Evolutionary conservation across 495 filamentous ascomycete species (phyloP), one percentile per base, ranked within the genome.

Genomic region (Jackrogersella multiformis): DNA sequence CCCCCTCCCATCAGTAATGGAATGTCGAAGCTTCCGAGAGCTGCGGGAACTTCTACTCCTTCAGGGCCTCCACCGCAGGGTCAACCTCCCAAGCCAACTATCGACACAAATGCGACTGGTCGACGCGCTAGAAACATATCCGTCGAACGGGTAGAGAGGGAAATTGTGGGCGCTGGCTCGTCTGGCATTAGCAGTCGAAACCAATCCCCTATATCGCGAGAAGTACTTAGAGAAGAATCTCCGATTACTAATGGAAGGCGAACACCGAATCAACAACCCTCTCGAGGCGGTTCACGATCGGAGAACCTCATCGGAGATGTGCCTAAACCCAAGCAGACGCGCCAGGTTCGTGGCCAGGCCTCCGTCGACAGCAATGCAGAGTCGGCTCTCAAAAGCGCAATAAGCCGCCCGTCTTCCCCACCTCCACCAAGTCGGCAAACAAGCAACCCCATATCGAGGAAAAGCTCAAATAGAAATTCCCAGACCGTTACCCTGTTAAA

Each of bases 31-130:
- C 83, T 90, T 68, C 92, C 87, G 21, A 84, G 92, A 61, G 87
- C 89, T 6, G 89, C 90, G 21, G 83, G 88, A 58, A 87, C 87
- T 18, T 87, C 89, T 65, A 87, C 86, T 7, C 89, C 92, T 2
- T 82, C 90, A 36, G 94, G 94, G 12, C 94, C 94, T 42, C 92
- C 94, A 36, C 94, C 94, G 18, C 89, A 89, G 35, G 91, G 92
- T 34, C 92, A 96, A 77, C 88, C 93, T 15, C 93, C 94, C 0
- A 88, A 89, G 23, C 93, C 93, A 15, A 70, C 52, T 5, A 53
- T 75, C 20, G 74, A 70, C 4, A 48, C 67, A 3, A 70, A 38
- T 21, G 52, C 71, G 10, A 68, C 66, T 20, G 59, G 68, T 5
- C 68, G 73, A 16, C 73, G 78, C 9, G 64, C 73, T 4, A 73